phyloP scores from a whole-genome alignment of 208 protist species.

The Leishmania guyanensis region DNA sequence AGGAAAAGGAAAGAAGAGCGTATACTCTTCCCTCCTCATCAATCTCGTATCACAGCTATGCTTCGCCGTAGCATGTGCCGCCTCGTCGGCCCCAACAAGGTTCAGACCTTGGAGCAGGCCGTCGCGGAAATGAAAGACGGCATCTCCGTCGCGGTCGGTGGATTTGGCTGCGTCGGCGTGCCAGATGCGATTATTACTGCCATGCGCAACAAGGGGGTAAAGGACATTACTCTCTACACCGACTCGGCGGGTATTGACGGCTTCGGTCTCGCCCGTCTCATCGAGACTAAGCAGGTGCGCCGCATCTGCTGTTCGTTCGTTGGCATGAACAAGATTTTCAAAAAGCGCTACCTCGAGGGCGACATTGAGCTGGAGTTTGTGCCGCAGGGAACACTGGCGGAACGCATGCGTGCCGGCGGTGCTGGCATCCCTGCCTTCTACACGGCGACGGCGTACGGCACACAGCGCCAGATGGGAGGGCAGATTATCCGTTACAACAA shows the following conservation, averaged over 20 bases:
- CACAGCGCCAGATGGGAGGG: slow-evolving; percentile 85
- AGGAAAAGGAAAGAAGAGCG: no score
- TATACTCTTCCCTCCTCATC: not conserved
- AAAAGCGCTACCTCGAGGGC: slow-evolving; percentile 93
- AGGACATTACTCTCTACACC: slow-evolving; percentile 93
- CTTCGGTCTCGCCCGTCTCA: slow-evolving; percentile 95
- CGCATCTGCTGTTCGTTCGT: slow-evolving; percentile 96
- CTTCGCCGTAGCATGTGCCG: slow-evolving; percentile 58
- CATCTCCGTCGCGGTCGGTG: slow-evolving; percentile 87
- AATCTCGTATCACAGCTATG: slow-evolving; percentile 40
- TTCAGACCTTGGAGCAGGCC: slow-evolving; percentile 71
- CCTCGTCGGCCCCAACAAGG: slow-evolving; percentile 69
- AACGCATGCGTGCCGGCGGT: slow-evolving; percentile 94
- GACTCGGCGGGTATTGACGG: slow-evolving; percentile 97
- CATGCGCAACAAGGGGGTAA: slow-evolving; percentile 82
- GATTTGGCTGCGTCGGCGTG: slow-evolving; percentile 96
- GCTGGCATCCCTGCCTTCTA: slow-evolving; percentile 98
- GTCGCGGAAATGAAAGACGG: slow-evolving; percentile 73
- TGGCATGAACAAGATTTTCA: slow-evolving; percentile 96
- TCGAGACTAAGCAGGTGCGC: slow-evolving; percentile 89
- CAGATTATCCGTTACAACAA: slow-evolving; percentile 95
- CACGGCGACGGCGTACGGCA: slow-evolving; percentile 95
- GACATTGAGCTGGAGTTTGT: slow-evolving; percentile 96
- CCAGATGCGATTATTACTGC: slow-evolving; percentile 93
- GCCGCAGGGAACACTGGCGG: slow-evolving; percentile 96